phyloP scores from a whole-genome alignment of 352 stramenopile species.

The Phytophthora cactorum region DNA sequence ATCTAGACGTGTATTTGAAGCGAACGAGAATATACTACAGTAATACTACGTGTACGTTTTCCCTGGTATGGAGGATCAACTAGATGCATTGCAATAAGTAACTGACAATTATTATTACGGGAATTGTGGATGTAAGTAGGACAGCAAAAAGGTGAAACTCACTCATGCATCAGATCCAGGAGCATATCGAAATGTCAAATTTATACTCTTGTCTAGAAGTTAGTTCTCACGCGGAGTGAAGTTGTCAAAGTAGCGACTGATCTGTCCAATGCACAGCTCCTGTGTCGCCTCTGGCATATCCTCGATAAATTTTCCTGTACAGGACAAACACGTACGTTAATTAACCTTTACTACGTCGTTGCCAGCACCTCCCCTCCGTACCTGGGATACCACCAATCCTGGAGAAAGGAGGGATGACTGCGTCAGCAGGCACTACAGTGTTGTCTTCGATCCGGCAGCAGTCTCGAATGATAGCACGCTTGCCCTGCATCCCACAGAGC shows the following conservation, averaged over 20 bases:
- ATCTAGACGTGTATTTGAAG: too few species aligned
- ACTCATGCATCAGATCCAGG: too few species aligned
- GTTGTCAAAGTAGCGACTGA: conserved; percentile 87
- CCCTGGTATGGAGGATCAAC: too few species aligned
- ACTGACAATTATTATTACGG: too few species aligned
- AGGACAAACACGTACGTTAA: neutral
- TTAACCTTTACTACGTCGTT: neutral
- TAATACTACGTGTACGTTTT: too few species aligned
- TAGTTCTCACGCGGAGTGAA: conserved; percentile 60
- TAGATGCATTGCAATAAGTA: too few species aligned
- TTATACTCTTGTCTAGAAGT: neutral
- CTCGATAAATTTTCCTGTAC: conserved; percentile 64
- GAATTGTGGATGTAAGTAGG: too few species aligned
- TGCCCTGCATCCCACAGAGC: conserved; percentile 47
- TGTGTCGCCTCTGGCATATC: conserved; percentile 87
- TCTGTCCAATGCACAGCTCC: conserved; percentile 71
- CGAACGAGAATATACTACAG: too few species aligned
- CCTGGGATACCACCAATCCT: conserved; percentile 75
- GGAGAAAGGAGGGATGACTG: conserved; percentile 81
- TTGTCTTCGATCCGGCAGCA: conserved; percentile 88
- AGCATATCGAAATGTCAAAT: too few species aligned
- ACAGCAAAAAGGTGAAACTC: too few species aligned
- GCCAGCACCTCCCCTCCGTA: conserved; percentile 21
- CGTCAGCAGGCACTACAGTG: conserved; percentile 75
- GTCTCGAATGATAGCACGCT: conserved; percentile 84